Conservation (phyloP, 2,329 filamentous ascomycete species). For the Sarocladium oryzae region DNA sequence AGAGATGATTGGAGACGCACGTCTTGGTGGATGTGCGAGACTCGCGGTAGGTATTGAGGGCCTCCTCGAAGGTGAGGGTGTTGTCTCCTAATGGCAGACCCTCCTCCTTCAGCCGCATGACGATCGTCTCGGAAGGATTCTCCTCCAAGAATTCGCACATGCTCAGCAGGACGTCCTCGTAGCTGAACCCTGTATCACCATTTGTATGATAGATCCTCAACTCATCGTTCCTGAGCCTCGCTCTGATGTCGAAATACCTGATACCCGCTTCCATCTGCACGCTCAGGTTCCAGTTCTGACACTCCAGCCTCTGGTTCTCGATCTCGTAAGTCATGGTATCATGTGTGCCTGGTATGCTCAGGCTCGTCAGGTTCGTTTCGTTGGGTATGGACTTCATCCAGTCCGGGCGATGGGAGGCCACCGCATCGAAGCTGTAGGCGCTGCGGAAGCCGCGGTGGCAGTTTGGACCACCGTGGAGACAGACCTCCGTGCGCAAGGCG, state of each 20-base stretch:
- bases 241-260: constrained; percentile 44
- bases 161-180: constrained; percentile 34
- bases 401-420: constrained; percentile 16
- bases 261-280: constrained; percentile 40
- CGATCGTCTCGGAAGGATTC: constrained; percentile 38
- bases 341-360: constrained; percentile 47
- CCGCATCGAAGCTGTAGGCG: constrained; percentile 29
- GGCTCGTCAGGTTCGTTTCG: constrained; percentile 30
- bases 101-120: constrained; percentile 46
- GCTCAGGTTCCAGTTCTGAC: constrained; percentile 40
- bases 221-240: constrained; percentile 33
- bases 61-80: constrained; percentile 36
- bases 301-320: constrained; percentile 30
- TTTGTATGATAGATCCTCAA: constrained; percentile 42
- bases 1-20: constrained; percentile 30
- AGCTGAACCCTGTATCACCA: constrained; percentile 38
- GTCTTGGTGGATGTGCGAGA: constrained; percentile 26
- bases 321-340: constrained; percentile 45
- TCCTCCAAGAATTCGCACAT: constrained; percentile 39
- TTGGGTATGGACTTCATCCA: constrained; percentile 38
- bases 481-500: constrained; percentile 15
- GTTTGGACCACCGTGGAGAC: constrained; percentile 16
- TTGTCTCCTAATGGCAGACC: constrained; percentile 29
- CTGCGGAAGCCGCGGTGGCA: constrained; percentile 28
- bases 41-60: constrained; percentile 35